A percentile compares a stretch with the other conserved stretches of the same genome.
phyloP scores from a whole-genome alignment of 163 green algal species.

The Scenedesmus sp. region DNA sequence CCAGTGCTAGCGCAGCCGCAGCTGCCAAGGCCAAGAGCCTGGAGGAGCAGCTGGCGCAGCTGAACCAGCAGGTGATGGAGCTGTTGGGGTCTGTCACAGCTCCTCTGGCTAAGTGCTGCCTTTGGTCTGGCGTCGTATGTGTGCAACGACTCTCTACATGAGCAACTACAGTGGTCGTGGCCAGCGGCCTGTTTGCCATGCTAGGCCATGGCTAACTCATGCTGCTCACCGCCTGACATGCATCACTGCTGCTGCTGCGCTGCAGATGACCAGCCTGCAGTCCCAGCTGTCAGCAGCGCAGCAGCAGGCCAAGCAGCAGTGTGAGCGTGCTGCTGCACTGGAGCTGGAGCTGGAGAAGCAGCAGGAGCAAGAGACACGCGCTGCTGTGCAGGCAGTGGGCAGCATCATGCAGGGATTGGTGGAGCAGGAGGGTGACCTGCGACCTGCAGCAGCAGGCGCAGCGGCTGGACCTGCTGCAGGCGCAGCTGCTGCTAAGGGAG shows the following conservation, averaged over 20 bases:
- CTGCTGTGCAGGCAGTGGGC: slow-evolving; percentile 27
- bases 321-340: slow-evolving; percentile 12
- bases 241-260: background rate
- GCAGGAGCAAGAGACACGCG: slow-evolving; percentile 12
- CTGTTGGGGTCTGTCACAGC: background rate
- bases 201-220: background rate
- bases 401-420: background rate
- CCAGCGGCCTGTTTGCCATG: background rate
- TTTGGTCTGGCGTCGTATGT: background rate
- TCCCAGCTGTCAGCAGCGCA: slow-evolving; percentile 13
- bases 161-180: background rate
- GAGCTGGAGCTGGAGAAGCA: slow-evolving; percentile 27
- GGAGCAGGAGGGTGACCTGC: background rate
- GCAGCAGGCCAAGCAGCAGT: background rate
- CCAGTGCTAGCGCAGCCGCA: background rate
- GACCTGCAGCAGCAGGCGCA: slow-evolving; percentile 13
- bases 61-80: slow-evolving; percentile 9
- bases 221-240: too few species aligned
- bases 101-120: background rate
- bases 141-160: background rate
- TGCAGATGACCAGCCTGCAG: background rate
- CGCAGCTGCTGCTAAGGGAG: background rate
- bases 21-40: slow-evolving; percentile 5
- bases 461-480: background rate
- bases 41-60: slow-evolving; percentile 13